Conservation (phyloP, 805 yeast genomes). For the Diddensiella caesifluorescens region DNA sequence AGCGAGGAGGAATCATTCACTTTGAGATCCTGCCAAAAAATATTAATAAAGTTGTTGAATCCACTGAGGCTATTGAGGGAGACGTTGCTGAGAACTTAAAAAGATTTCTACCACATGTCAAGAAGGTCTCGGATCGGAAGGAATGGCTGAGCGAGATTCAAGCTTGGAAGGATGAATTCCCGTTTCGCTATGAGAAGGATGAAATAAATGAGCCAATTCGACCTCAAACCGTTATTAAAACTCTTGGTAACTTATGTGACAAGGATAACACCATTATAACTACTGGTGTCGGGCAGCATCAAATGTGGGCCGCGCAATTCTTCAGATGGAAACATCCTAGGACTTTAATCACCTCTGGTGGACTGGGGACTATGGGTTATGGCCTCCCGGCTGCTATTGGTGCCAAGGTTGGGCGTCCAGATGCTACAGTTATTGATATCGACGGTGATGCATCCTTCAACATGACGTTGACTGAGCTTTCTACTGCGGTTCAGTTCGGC, state of each 20-base stretch:
- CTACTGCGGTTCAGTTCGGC: slow-evolving; percentile 89
- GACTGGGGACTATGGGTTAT: slow-evolving; percentile 97
- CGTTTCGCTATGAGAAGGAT: slow-evolving; percentile 76
- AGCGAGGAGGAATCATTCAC: slow-evolving; percentile 93
- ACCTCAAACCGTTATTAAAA: slow-evolving; percentile 86
- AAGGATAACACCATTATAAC: slow-evolving; percentile 78
- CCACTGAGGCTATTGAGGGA: slow-evolving; percentile 95
- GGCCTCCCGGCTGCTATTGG: slow-evolving; percentile 98
- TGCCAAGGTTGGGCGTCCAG: slow-evolving; percentile 94
- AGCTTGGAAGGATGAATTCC: slow-evolving; percentile 82
- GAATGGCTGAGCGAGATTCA: slow-evolving; percentile 74
- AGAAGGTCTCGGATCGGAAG: slow-evolving; percentile 55
- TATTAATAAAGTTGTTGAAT: slow-evolving; percentile 91
- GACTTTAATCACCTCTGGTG: slow-evolving; percentile 96
- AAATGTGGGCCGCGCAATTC: slow-evolving; percentile 99
- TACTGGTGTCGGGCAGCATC: slow-evolving; percentile 99
- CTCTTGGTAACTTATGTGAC: slow-evolving; percentile 67
- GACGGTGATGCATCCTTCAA: slow-evolving; percentile 99
- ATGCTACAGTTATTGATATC: slow-evolving; percentile 89
- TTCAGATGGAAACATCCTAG: slow-evolving; percentile 92
- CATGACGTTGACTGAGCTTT: slow-evolving; percentile 91
- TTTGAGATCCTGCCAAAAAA: slow-evolving; percentile 95
- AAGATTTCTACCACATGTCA: slow-evolving; percentile 64
- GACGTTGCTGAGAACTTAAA: slow-evolving; percentile 80
- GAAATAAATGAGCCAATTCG: slow-evolving; percentile 51